These are phyloP conservation scores for Mucor indicus DNA, from an alignment of 371 early-diverging fungal genomes.

Conservation along the genomic window DNA sequence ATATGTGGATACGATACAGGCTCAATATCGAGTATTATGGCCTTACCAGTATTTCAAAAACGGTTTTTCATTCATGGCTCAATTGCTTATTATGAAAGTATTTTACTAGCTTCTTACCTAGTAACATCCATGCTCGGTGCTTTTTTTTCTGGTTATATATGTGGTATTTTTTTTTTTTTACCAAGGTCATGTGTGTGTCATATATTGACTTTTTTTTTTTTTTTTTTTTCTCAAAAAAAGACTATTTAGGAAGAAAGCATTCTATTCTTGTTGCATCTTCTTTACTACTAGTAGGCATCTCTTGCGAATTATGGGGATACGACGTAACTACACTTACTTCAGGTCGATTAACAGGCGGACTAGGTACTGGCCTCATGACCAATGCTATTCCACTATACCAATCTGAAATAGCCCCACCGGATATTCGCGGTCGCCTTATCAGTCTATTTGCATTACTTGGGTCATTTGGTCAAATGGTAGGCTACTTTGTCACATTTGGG, in stretches of 20 bases:
- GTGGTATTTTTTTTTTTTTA: conserved; percentile 25
- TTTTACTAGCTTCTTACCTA: conserved; percentile 34
- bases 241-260: conserved; percentile 29
- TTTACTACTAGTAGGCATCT: conserved; percentile 29
- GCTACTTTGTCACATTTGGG: conserved; percentile 41
- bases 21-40: conserved; percentile 10
- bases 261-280: conserved; percentile 26
- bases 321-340: conserved; percentile 19
- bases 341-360: conserved; percentile 35
- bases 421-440: conserved; percentile 46
- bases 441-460: conserved; percentile 33
- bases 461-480: conserved; percentile 37
- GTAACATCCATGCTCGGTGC: conserved; percentile 40
- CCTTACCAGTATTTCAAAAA: conserved; percentile 16
- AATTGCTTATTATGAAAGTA: conserved; percentile 38
- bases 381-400: conserved; percentile 38
- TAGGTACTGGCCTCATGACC: conserved; percentile 44
- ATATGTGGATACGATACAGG: conserved; percentile 19
- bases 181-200: too few species aligned
- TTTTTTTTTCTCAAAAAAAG: not conserved
- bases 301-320: conserved; percentile 29
- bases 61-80: conserved; percentile 10
- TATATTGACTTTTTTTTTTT: not conserved
- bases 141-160: conserved; percentile 36
- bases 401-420: conserved; percentile 70